Conservation (phyloP, 1,139 yeast genomes). For the Arxiozyma telluris region DNA sequence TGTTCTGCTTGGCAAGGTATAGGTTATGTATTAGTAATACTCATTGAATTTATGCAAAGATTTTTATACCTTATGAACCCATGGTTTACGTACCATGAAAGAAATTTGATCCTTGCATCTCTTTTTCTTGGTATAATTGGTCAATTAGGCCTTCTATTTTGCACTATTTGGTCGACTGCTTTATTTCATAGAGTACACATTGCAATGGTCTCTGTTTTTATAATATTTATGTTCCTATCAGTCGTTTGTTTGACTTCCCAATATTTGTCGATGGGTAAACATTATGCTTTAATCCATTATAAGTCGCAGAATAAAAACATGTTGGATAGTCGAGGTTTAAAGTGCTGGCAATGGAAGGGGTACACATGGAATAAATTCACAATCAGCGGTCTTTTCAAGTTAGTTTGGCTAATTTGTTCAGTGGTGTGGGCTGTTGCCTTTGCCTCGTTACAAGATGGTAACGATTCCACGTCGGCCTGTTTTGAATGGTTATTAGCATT, state of each 20-base stretch:
- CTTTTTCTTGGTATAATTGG: slow-evolving; percentile 45
- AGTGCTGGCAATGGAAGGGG: not conserved
- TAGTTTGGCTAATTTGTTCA: slow-evolving; percentile 59
- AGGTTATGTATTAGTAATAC: slow-evolving; percentile 54
- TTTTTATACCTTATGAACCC: slow-evolving; percentile 13
- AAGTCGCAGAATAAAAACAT: not conserved
- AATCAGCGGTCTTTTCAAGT: slow-evolving; percentile 45
- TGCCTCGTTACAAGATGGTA: slow-evolving; percentile 37
- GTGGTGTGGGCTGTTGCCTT: slow-evolving; percentile 62
- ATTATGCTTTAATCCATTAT: slow-evolving; percentile 2
- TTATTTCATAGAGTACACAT: slow-evolving; percentile 52
- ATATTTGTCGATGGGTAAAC: slow-evolving; percentile 27
- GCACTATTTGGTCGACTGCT: slow-evolving; percentile 65
- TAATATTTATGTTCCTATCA: slow-evolving; percentile 58
- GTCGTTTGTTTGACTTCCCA: slow-evolving; percentile 52
- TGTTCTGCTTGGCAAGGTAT: slow-evolving; percentile 74
- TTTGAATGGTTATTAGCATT: slow-evolving; percentile 82
- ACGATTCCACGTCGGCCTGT: slow-evolving; percentile 39
- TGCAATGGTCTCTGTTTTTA: slow-evolving; percentile 64
- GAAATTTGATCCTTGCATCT: slow-evolving; percentile 32
- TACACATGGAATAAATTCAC: not conserved
- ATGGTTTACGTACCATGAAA: slow-evolving; percentile 32
- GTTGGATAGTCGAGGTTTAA: not conserved
- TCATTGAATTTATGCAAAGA: slow-evolving; percentile 30
- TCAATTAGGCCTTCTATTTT: slow-evolving; percentile 66